phyloP scores from a whole-genome alignment of 768 basidiomycete species.

The Leccinum fibrillosum region DNA sequence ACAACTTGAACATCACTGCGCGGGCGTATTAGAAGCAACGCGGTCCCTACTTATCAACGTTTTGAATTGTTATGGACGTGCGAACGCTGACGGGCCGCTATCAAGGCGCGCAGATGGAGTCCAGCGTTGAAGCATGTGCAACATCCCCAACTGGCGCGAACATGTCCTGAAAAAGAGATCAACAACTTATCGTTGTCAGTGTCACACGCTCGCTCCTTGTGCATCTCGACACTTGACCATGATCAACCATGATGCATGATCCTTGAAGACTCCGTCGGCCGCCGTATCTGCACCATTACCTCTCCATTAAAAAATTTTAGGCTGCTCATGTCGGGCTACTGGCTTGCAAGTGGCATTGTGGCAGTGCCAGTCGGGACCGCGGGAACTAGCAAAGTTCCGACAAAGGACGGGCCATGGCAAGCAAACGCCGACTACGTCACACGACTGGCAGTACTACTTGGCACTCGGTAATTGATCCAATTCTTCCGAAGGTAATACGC shows the following conservation, averaged over 20 bases:
- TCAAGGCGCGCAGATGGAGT: neutral
- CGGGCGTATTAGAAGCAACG: neutral
- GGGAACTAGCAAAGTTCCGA: neutral
- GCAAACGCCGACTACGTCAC: neutral
- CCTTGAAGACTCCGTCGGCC: neutral
- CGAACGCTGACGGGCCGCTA: neutral
- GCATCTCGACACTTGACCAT: neutral
- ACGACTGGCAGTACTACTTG: too few relatives aligned
- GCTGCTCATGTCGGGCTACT: neutral
- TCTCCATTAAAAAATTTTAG: neutral
- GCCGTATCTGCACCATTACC: neutral
- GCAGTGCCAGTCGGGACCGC: neutral
- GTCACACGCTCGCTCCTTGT: neutral
- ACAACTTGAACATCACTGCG: conserved; percentile 9
- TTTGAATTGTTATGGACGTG: neutral
- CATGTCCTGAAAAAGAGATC: neutral
- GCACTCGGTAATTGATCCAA: neutral
- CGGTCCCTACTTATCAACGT: neutral
- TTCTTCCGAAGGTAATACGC: neutral
- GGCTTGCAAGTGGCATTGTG: neutral
- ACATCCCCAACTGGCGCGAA: neutral
- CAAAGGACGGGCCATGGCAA: neutral
- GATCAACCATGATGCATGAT: neutral
- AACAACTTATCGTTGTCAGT: neutral
- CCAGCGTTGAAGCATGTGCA: neutral